Base-by-base conservation (phyloP, 208 protist species). In the Trypanosoma boissoni region DNA sequence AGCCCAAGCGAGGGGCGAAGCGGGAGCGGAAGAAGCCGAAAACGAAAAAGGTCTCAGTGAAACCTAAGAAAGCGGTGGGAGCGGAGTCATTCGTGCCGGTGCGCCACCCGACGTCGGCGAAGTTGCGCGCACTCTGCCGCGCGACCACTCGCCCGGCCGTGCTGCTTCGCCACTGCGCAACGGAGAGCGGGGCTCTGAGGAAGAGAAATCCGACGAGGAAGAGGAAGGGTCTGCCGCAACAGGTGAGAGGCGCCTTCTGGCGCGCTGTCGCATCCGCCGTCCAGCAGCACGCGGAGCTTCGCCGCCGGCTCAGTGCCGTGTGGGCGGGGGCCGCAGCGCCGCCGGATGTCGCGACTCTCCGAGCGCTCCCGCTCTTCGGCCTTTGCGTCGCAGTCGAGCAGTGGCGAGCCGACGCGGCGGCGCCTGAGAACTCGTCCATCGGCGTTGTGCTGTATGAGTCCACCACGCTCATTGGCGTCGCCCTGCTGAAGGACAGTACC, bases 391-490 rank as follows among this genome's bases (percentile, higher is more conserved):
- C 1, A 12, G 39, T 37, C 10, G 28, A 39, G 12, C 6, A 39
- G 34, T 39, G 34, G 34, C 8, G 34, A 39, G 12, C 8, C 7
- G 1, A 36, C 1, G 28, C 55, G n/a, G 32, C 56, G 27, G 16
- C 57, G 3, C n/a, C n/a, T n/a, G n/a, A n/a, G n/a, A 21, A 28
- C 20, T 61, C 46, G 16, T 8, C 37, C 3, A 39, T 49, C 7
- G 63, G 63, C 8, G 24, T 69, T 41, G 46, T 69, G 24, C 23
- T 69, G 42, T 54, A 69, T 60, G 63, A 69, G 46, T 62, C 63
- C 10, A 31, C n/a, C 34, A 28, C 24, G 18, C 46, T 49, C 29
- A 39, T 69, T 32, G 55, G 36, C 41, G 63, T 69, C 14, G 54
- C 46, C 2, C 21, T 69, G 37, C 29, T 69, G 23, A 10, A 36